Evolutionary conservation across 257 asterid species (phyloP).

Genomic region (Jaltomata sinuosa): DNA sequence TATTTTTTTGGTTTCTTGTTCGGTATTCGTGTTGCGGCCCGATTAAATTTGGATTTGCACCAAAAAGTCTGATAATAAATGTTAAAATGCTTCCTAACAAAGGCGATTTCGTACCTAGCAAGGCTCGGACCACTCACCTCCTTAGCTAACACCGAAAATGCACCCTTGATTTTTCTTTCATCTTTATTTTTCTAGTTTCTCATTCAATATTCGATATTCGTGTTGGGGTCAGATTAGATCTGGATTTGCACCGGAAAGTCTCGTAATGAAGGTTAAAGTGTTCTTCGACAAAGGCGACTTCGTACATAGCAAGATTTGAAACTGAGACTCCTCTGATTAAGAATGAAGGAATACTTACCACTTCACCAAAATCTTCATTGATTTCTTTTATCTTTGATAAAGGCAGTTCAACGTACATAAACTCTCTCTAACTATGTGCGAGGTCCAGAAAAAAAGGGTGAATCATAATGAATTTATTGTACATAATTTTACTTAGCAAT

Average conservation of each 20-base stretch:
- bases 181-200: neutral
- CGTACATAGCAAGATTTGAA: accelerated
- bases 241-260: neutral
- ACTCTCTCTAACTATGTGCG: neutral
- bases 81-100: neutral
- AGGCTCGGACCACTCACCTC: neutral
- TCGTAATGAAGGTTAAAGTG: neutral
- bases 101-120: accelerated
- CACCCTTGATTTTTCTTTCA: neutral
- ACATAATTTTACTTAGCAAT: neutral
- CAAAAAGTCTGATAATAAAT: neutral
- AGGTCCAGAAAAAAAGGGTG: neutral
- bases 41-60: neutral
- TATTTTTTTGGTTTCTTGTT: neutral
- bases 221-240: neutral
- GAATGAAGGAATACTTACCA: neutral
- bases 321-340: too few relatives aligned
- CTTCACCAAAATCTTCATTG: neutral
- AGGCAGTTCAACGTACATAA: neutral
- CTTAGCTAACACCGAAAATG: neutral
- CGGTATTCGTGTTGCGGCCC: accelerated
- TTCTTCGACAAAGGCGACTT: neutral
- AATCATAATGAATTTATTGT: neutral
- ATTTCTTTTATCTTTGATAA: neutral
- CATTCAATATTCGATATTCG: accelerated